Conservation (phyloP, 73 alveolate species). For the Paramecium biaurelia region DNA sequence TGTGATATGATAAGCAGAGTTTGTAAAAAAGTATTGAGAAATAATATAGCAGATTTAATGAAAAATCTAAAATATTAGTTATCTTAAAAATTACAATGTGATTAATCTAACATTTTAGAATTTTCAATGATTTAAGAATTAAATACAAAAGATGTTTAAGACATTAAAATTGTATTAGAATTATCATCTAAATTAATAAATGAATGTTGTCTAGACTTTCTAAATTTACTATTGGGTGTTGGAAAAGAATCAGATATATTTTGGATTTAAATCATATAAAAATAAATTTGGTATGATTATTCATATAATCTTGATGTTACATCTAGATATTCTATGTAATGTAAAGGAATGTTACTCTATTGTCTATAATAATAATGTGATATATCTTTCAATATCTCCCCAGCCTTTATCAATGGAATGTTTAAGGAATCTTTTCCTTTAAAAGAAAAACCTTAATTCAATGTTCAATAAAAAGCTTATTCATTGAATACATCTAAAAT, state of each 20-base stretch:
- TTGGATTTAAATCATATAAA: slow-evolving; percentile 13
- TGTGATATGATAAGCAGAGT: slow-evolving; percentile 32
- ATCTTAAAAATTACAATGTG: not conserved
- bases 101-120: not conserved
- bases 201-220: not conserved
- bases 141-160: not conserved
- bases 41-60: slow-evolving; percentile 26
- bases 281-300: slow-evolving; percentile 34
- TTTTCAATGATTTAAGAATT: slow-evolving; percentile 13
- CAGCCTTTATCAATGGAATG: not conserved
- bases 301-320: not conserved
- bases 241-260: slow-evolving; percentile 23
- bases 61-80: not conserved
- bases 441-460: not conserved
- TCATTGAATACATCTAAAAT: not conserved
- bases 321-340: not conserved
- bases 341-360: not conserved
- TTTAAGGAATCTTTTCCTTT: slow-evolving; percentile 7
- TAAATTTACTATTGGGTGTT: not conserved
- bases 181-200: not conserved
- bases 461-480: not conserved
- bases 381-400: not conserved
- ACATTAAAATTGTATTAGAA: not conserved
- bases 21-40: slow-evolving; percentile 12
- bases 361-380: not conserved